These are phyloP conservation scores for Acephala macrosclerotiorum DNA, from an alignment of 2,329 filamentous ascomycete genomes.

Conservation along the genomic window DNA sequence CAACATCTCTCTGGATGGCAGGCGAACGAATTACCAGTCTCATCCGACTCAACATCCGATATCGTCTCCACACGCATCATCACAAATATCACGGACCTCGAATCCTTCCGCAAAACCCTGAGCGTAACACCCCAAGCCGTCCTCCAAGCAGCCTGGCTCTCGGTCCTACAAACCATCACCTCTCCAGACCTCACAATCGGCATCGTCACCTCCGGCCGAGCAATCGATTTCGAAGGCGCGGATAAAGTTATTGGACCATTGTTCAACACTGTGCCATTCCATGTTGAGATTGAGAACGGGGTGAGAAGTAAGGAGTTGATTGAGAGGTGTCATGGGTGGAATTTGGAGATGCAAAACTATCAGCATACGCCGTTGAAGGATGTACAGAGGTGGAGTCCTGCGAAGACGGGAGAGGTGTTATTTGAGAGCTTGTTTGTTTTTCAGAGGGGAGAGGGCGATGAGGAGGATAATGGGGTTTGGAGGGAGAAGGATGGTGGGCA, in stretches of 20 bases:
- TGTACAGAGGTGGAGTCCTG: conserved; percentile 79
- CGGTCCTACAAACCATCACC: conserved; percentile 62
- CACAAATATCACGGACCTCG: conserved; percentile 52
- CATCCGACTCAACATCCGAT: conserved; percentile 15
- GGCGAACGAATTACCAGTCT: conserved; percentile 23
- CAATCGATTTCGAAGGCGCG: conserved; percentile 69
- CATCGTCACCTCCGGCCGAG: conserved; percentile 79
- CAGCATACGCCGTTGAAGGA: conserved; percentile 82
- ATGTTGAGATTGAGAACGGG: conserved; percentile 51
- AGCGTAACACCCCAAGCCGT: conserved; percentile 82
- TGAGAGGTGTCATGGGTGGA: conserved; percentile 72
- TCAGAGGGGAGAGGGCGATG: conserved; percentile 58
- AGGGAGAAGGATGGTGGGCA: conserved; percentile 54
- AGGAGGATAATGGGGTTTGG: conserved; percentile 57
- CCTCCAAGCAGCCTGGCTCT: conserved; percentile 77
- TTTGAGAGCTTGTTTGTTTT: conserved; percentile 89
- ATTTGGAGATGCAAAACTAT: conserved; percentile 70
- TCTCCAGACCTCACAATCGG: conserved; percentile 62
- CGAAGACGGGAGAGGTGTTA: conserved; percentile 57
- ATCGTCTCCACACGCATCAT: conserved; percentile 44
- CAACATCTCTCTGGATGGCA: conserved; percentile 38
- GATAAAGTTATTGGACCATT: conserved; percentile 79
- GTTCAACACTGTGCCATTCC: conserved; percentile 88
- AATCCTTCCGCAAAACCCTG: conserved; percentile 61
- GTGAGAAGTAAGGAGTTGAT: conserved; percentile 68